These are phyloP conservation scores for Penicillium thymicola DNA, from an alignment of 2,329 filamentous ascomycete species.

Conservation along the genomic window DNA sequence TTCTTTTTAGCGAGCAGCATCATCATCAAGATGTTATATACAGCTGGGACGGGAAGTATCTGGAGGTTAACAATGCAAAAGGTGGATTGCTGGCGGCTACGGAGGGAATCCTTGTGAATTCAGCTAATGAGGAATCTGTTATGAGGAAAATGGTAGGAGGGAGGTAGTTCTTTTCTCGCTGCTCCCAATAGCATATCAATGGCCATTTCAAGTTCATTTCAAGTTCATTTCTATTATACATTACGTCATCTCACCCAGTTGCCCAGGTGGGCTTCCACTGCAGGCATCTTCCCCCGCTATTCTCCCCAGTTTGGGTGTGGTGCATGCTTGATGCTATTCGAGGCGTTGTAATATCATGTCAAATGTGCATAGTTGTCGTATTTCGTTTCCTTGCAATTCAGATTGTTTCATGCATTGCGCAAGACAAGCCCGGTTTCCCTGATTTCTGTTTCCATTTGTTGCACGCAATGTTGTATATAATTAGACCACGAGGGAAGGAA, in stretches of 20 bases:
- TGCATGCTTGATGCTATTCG: too few species aligned
- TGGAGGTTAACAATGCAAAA: slow-evolving; percentile 53
- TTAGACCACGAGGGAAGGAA: background rate
- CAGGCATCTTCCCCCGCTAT: too few species aligned
- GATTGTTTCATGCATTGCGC: too few species aligned
- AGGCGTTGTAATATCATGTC: too few species aligned
- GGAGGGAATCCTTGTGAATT: slow-evolving; percentile 5
- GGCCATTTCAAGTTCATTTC: background rate
- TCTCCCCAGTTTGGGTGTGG: too few species aligned
- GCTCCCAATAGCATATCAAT: background rate
- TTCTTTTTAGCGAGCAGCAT: slow-evolving; percentile 49
- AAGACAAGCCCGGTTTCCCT: too few species aligned
- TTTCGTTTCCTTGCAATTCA: too few species aligned
- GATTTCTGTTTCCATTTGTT: too few species aligned
- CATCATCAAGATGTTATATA: slow-evolving; percentile 55
- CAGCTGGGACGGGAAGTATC: slow-evolving; percentile 47
- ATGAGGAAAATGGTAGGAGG: background rate
- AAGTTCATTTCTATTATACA: background rate
- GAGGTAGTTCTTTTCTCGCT: background rate
- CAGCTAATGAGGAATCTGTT: slow-evolving; percentile 11
- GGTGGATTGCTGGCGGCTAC: slow-evolving; percentile 16
- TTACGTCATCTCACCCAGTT: background rate
- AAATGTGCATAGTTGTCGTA: too few species aligned
- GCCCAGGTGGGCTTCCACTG: background rate
- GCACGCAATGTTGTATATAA: too few species aligned